phyloP scores from a whole-genome alignment of 2,329 filamentous ascomycete genomes.

The Trichoderma semiorbis region DNA sequence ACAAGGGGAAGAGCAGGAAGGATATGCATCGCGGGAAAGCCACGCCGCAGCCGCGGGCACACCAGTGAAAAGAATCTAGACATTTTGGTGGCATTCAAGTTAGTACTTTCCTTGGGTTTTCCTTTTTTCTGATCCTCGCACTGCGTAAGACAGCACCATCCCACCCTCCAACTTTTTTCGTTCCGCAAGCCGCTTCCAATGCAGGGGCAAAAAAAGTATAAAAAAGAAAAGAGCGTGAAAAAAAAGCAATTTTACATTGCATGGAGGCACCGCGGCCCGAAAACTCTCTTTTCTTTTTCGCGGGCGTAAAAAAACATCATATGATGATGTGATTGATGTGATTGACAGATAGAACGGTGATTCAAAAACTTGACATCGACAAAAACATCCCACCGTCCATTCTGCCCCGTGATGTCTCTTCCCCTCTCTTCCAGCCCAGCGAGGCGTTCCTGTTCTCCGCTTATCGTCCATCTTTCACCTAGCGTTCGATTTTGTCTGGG shows the following conservation, averaged over 20 bases:
- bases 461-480: background rate
- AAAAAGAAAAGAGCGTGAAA: background rate
- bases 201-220: constrained; percentile 6
- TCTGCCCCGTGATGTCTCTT: background rate
- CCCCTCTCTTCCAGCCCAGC: background rate
- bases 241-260: background rate
- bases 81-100: background rate
- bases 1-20: background rate
- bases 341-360: background rate
- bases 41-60: background rate
- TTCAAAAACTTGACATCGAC: background rate
- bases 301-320: background rate
- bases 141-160: background rate
- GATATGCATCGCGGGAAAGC: background rate
- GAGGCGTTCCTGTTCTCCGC: background rate
- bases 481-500: background rate
- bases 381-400: background rate
- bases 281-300: background rate
- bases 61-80: background rate
- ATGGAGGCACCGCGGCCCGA: background rate
- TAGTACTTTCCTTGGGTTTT: background rate
- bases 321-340: background rate
- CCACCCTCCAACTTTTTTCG: background rate
- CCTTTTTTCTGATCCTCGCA: background rate
- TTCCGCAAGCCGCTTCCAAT: background rate